Percentiles rank a stretch among this genome's conserved stretches.
phyloP scores from a whole-genome alignment of 2,329 filamentous ascomycete genomes.

The Cytospora piceae region DNA sequence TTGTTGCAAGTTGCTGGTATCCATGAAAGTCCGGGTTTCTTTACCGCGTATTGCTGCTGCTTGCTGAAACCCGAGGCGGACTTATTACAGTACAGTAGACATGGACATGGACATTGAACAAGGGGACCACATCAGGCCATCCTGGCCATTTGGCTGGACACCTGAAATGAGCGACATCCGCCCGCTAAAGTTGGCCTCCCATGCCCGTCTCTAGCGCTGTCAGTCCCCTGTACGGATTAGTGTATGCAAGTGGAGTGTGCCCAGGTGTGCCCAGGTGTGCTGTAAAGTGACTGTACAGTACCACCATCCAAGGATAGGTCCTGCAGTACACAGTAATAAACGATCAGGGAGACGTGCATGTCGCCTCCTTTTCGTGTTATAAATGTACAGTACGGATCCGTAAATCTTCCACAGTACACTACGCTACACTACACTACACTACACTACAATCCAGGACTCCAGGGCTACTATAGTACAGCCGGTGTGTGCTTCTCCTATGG shows the following conservation, averaged over 20 bases:
- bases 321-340: background rate
- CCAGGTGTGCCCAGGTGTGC: background rate
- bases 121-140: background rate
- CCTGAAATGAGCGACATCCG: constrained; percentile 3
- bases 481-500: constrained; percentile 22
- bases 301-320: background rate
- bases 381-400: background rate
- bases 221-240: constrained; percentile 1
- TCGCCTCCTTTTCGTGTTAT: background rate
- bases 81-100: background rate
- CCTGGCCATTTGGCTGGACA: background rate
- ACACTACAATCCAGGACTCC: no score
- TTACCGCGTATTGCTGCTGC: constrained; percentile 4
- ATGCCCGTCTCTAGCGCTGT: constrained; percentile 1
- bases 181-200: constrained; percentile 1
- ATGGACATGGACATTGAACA: background rate
- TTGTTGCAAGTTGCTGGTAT: background rate
- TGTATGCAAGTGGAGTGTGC: background rate
- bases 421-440: no score
- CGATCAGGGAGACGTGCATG: background rate
- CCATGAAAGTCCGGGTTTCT: background rate
- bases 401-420: background rate
- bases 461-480: no score
- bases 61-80: constrained; percentile 8
- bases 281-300: background rate